These are phyloP conservation scores for Tylopilus sp. DNA, from an alignment of 768 basidiomycete genomes.

Conservation along the genomic window DNA sequence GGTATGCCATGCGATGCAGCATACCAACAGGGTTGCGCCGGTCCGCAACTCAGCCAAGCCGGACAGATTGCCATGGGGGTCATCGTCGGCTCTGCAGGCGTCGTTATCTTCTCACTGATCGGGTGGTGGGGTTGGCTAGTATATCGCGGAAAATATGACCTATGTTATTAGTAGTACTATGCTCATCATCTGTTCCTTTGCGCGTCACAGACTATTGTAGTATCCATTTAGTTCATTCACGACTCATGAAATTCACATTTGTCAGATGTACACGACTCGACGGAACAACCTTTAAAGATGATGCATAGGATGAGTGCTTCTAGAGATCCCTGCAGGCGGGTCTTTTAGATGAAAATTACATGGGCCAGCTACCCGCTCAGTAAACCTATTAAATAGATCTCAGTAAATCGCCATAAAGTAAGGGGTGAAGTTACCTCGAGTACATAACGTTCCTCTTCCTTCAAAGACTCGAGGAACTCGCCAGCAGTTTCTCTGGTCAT, in stretches of 20 bases:
- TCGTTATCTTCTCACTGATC: slow-evolving; percentile 48
- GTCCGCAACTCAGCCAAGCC: slow-evolving; percentile 51
- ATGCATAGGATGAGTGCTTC: too few relatives aligned
- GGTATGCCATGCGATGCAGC: slow-evolving; percentile 80
- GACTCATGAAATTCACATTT: not conserved
- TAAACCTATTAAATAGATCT: slow-evolving; percentile 20
- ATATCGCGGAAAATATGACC: slow-evolving; percentile 21
- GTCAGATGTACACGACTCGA: not conserved
- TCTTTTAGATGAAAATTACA: not conserved
- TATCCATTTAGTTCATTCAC: too few relatives aligned
- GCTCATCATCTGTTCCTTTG: not conserved
- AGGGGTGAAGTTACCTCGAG: slow-evolving; percentile 59
- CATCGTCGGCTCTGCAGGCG: slow-evolving; percentile 58
- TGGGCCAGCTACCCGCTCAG: slow-evolving; percentile 2
- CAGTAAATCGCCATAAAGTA: not conserved
- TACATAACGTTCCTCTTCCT: slow-evolving; percentile 97
- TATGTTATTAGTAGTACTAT: slow-evolving; percentile 19
- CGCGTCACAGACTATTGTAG: too few relatives aligned
- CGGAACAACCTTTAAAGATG: not conserved
- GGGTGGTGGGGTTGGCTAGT: slow-evolving; percentile 35
- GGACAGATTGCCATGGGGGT: slow-evolving; percentile 71
- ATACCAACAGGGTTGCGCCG: slow-evolving; percentile 50
- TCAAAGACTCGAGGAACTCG: slow-evolving; percentile 79
- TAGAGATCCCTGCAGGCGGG: not conserved
- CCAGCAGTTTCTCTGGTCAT: slow-evolving; percentile 65